Evolutionary conservation across 306 rosid species (phyloP).

Genomic region (Vigna nakashimae): DNA sequence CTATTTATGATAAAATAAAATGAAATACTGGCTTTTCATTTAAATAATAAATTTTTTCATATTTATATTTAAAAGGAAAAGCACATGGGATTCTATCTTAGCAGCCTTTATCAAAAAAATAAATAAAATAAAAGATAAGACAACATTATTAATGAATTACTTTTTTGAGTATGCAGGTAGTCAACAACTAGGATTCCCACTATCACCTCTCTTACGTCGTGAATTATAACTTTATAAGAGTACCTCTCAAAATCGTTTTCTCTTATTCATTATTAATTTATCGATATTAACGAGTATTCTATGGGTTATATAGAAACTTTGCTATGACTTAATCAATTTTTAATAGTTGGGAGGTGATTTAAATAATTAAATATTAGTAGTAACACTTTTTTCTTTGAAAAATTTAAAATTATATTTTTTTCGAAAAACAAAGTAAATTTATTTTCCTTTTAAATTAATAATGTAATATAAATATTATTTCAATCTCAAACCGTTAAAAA

Average conservation of each 20-base stretch:
- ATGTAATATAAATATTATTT: neutral
- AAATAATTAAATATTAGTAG: neutral
- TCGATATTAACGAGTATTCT: too few relatives aligned
- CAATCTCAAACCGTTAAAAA: too few relatives aligned
- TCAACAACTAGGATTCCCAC: slow-evolving; percentile 56
- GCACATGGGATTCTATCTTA: neutral
- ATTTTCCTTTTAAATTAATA: neutral
- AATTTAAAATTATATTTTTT: neutral
- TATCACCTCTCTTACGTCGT: slow-evolving; percentile 58
- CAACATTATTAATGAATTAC: slow-evolving; percentile 24
- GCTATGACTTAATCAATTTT: neutral
- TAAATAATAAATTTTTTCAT: neutral
- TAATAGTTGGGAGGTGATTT: neutral
- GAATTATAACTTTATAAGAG: slow-evolving; percentile 38
- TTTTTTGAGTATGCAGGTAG: slow-evolving; percentile 37
- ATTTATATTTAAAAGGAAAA: neutral
- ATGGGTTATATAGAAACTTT: too few relatives aligned
- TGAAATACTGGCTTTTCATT: neutral
- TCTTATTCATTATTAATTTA: too few relatives aligned
- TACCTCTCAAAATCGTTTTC: neutral
- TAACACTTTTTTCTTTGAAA: neutral
- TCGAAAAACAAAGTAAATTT: neutral
- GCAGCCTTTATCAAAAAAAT: neutral
- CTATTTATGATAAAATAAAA: too few relatives aligned
- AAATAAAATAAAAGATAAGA: slow-evolving; percentile 8